phyloP scores from a whole-genome alignment of 768 basidiomycete species.

The Hygrophoropsis aurantiaca region DNA sequence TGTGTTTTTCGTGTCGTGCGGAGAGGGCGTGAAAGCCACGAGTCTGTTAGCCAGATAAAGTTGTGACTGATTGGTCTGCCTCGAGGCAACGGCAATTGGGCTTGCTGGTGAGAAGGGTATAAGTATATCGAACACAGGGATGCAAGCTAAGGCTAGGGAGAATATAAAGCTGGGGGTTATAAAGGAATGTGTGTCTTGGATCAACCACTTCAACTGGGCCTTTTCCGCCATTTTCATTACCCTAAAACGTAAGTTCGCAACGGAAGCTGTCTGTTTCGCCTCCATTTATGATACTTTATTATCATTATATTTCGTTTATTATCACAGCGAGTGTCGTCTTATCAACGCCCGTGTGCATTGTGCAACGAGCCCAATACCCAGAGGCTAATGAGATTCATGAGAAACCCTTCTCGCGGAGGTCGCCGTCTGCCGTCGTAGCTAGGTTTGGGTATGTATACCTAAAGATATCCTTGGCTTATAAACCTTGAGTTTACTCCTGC shows the following conservation, averaged over 20 bases:
- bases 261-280: background rate
- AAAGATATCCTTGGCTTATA: too few species aligned
- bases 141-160: conserved; percentile 7
- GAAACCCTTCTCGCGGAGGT: background rate
- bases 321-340: background rate
- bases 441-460: too few species aligned
- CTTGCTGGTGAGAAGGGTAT: background rate
- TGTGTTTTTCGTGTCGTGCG: conserved; percentile 29
- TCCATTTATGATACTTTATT: too few species aligned
- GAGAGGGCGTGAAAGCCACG: conserved; percentile 35
- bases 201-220: background rate
- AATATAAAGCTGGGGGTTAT: background rate
- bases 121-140: background rate
- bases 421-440: background rate
- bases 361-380: background rate
- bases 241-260: conserved; percentile 14
- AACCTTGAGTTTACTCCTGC: background rate
- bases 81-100: background rate
- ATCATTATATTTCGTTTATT: background rate
- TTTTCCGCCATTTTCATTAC: background rate
- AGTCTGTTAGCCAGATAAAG: conserved; percentile 10
- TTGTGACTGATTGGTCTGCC: background rate
- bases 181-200: conserved; percentile 20
- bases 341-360: background rate
- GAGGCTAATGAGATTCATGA: background rate